Evolutionary conservation across 139 green algal genomes (phyloP), one percentile per base, ranked within the genome.

Genomic region (Eudorina sp.): DNA sequence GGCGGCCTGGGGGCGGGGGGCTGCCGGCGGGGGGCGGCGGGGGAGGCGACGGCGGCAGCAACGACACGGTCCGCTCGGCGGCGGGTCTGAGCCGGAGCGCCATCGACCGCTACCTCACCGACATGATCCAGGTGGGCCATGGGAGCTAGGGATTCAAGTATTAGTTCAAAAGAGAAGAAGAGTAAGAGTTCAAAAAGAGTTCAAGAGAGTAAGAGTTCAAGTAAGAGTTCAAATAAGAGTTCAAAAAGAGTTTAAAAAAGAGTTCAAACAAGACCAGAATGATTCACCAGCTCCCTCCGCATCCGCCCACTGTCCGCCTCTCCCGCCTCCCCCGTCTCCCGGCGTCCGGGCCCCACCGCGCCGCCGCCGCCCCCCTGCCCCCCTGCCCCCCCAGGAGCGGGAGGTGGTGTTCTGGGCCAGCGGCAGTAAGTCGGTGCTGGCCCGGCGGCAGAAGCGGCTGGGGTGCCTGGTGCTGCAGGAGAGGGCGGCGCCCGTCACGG

Each of bases 381-480:
- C 18, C 55, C 18, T 4, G 23, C 53, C 41, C 38, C 23, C 40
- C 40, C 76, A 90, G 86, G 74, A 90, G 5, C 76, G 53, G 19
- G 75, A 89, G 27, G 74, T 88, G 13, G 91, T 92, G 43, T 93
- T 93, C 45, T 95, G 94, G 94, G 92, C 90, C 1, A 70, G 83
- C 38, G 70, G 45, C 66, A 86, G 31, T 31, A 94, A 95, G 80
- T 66, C 80, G 25, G 92, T 96, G 40, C 9, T 94, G 77, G 92
- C 76, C 0, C 84, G 90, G 23, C 43, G 70, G 72, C 94, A 92
- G 82, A 53, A 43, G 40, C 48, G 90, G 60, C 53, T 96, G 46
- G 92, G 94, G 25, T 64, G 69, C 2, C 80, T 94, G 60, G 88
- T 95, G 77, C 82, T 95, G 43, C 40, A 72, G 38, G 90, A 96